Conservation (phyloP, 2,329 filamentous ascomycete genomes). For the Uncinocarpus reesii region DNA sequence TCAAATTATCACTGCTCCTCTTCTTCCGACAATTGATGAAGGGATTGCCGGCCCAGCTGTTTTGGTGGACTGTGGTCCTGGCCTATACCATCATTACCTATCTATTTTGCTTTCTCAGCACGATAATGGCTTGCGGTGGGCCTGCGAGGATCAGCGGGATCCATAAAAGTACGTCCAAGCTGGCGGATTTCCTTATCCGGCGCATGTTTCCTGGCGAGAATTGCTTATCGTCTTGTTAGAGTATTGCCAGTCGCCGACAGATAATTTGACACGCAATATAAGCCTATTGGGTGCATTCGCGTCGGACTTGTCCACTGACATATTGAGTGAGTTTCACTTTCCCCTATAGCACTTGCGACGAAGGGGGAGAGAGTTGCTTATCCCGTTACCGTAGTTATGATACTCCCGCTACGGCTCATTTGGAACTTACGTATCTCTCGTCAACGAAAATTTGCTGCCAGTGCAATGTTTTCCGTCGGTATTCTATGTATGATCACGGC, state of each 20-base stretch:
- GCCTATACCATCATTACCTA: constrained; percentile 7
- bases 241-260: constrained; percentile 1
- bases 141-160: constrained; percentile 1
- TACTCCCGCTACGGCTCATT: constrained; percentile 24
- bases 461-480: constrained; percentile 23
- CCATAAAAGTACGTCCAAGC: background rate
- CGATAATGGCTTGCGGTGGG: constrained; percentile 12
- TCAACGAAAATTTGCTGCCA: constrained; percentile 23
- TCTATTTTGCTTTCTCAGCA: constrained; percentile 6
- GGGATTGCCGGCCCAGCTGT: constrained; percentile 9
- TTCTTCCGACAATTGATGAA: constrained; percentile 15
- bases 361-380: background rate
- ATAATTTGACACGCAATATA: constrained; percentile 13
- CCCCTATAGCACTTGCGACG: background rate
- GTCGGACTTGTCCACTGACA: constrained; percentile 21
- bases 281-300: constrained; percentile 11
- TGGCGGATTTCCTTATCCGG: background rate
- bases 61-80: constrained; percentile 5
- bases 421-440: constrained; percentile 22
- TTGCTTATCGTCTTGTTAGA: background rate
- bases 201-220: background rate
- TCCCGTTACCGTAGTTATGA: constrained; percentile 22
- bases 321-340: constrained; percentile 18
- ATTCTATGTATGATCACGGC: constrained; percentile 21
- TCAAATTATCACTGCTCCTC: constrained; percentile 14